Conservation (phyloP, 441 rosid genomes). For the Hypseocharis bilobata region DNA sequence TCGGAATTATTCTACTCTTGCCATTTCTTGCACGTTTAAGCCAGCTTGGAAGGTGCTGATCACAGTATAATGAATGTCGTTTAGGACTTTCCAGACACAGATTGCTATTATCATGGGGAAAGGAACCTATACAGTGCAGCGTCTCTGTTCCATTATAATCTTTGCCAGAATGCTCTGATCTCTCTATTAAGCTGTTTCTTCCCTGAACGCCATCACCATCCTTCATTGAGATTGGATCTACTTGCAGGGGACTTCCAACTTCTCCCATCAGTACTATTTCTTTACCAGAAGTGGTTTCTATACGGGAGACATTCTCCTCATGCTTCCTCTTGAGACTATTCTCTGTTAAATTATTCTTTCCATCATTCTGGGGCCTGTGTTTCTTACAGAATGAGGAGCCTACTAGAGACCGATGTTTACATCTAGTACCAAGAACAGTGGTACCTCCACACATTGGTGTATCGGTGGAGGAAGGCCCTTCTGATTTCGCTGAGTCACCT, state of each 20-base stretch:
- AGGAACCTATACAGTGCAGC: constrained; percentile 55
- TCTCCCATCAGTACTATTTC: constrained; percentile 47
- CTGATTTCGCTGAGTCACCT: constrained; percentile 45
- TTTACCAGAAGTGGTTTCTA: constrained; percentile 38
- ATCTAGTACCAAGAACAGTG: constrained; percentile 89
- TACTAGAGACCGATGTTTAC: constrained; percentile 86
- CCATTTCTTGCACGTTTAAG: constrained; percentile 97
- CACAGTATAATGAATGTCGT: constrained; percentile 72
- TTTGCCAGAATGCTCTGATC: constrained; percentile 36
- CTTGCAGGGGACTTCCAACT: constrained; percentile 39
- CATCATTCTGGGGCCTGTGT: constrained; percentile 61
- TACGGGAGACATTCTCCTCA: constrained; percentile 31
- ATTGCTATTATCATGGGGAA: constrained; percentile 33
- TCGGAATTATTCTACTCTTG: constrained; percentile 85
- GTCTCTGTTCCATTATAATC: constrained; percentile 30
- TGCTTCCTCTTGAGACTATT: constrained; percentile 49
- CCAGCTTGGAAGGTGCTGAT: constrained; percentile 94
- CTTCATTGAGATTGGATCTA: constrained; percentile 37
- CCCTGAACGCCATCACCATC: constrained; percentile 28
- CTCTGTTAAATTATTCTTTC: constrained; percentile 29
- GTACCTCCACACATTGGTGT: constrained; percentile 82
- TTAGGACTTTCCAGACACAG: constrained; percentile 61
- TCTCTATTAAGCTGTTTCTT: constrained; percentile 35
- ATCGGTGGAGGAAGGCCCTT: constrained; percentile 43
- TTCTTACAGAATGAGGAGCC: constrained; percentile 82